Percentiles rank a stretch among this genome's conserved stretches.
Conservation (phyloP, 495 filamentous ascomycete genomes). For the Tuber aestivum region DNA sequence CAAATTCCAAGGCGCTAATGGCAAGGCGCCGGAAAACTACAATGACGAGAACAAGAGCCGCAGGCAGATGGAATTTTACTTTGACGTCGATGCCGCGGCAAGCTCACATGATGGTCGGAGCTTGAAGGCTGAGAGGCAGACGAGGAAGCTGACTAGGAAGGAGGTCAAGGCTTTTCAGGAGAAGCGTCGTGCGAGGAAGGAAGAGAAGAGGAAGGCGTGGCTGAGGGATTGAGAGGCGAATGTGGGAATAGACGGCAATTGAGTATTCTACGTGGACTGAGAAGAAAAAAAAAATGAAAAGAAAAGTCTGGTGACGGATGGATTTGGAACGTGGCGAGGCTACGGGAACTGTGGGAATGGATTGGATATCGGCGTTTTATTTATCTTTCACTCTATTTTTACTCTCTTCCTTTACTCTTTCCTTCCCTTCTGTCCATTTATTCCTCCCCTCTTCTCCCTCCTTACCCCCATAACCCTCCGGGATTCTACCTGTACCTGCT, state of each 20-base stretch:
- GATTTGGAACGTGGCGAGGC: conserved; percentile 7
- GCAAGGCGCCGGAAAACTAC: conserved; percentile 63
- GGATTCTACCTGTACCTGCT: not conserved
- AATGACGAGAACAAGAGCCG: conserved; percentile 83
- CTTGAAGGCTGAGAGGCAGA: conserved; percentile 79
- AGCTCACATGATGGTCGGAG: conserved; percentile 89
- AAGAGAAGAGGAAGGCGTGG: conserved; percentile 91
- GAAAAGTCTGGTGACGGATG: not conserved
- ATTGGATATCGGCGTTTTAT: conserved; percentile 1
- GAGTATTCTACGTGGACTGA: not conserved
- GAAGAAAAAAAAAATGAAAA: not conserved
- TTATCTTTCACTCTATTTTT: conserved; percentile 4
- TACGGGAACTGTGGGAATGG: conserved; percentile 12
- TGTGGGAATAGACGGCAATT: not conserved
- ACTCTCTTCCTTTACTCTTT: too few species aligned
- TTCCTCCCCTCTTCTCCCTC: not conserved
- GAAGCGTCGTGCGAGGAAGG: conserved; percentile 71
- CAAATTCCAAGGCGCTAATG: conserved; percentile 60
- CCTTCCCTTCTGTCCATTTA: conserved; percentile 5
- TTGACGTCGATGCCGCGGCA: conserved; percentile 95
- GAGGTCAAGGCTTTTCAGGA: conserved; percentile 71
- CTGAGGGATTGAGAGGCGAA: conserved; percentile 59
- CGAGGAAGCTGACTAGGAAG: conserved; percentile 79
- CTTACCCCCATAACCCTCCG: not conserved
- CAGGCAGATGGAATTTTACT: conserved; percentile 89